Conservation (phyloP, 208 protist species). For the Trypanosoma rangeli region DNA sequence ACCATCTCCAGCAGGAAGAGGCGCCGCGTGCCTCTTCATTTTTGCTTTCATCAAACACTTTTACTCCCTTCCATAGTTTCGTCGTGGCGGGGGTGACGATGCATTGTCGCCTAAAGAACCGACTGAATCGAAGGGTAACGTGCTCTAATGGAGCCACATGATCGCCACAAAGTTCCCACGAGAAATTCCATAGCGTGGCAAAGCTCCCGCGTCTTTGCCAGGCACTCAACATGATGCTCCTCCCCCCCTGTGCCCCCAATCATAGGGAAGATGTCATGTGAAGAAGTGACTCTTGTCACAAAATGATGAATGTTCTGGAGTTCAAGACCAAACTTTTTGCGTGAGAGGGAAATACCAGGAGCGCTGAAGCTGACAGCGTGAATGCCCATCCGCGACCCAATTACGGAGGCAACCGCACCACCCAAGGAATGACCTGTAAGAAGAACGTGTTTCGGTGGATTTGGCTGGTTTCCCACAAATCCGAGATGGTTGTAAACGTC, state of each 20-base stretch:
- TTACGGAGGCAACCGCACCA: slow-evolving; percentile 67
- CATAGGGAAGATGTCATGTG: slow-evolving; percentile 72
- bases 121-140: slow-evolving; percentile 50
- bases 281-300: slow-evolving; percentile 60
- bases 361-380: slow-evolving; percentile 70
- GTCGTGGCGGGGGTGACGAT: not conserved
- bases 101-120: slow-evolving; percentile 34
- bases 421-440: slow-evolving; percentile 85
- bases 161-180: slow-evolving; percentile 69
- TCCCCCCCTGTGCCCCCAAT: slow-evolving; percentile 67
- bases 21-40: not conserved
- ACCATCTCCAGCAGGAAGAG: too few species aligned
- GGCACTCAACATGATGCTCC: slow-evolving; percentile 75
- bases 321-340: slow-evolving; percentile 51
- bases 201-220: slow-evolving; percentile 59
- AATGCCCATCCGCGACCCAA: slow-evolving; percentile 60
- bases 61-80: not conserved
- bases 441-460: slow-evolving; percentile 43
- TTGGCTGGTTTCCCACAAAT: slow-evolving; percentile 38
- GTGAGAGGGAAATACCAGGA: slow-evolving; percentile 62
- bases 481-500: slow-evolving; percentile 75
- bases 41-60: not conserved
- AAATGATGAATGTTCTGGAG: slow-evolving; percentile 47
- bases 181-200: slow-evolving; percentile 86
- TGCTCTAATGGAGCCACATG: slow-evolving; percentile 59